Conservation (phyloP, 306 rosid genomes). For the Cyamopsis tetragonoloba region DNA sequence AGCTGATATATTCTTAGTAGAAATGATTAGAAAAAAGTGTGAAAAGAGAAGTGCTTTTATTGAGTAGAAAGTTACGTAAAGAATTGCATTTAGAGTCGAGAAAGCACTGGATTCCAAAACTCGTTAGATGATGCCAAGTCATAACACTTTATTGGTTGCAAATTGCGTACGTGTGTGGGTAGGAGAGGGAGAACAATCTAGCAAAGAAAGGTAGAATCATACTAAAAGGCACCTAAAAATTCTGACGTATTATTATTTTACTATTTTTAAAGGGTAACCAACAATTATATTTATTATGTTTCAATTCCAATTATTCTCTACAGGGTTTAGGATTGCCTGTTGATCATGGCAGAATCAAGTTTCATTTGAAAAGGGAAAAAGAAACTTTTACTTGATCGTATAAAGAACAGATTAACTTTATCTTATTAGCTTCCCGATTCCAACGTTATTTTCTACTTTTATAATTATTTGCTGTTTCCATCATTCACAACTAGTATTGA, state of each 20-base stretch:
- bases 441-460: background rate
- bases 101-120: conserved; percentile 56
- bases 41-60: conserved; percentile 31
- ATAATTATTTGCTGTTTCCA: background rate
- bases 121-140: conserved; percentile 24
- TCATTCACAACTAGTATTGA: background rate
- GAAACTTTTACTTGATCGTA: background rate
- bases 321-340: background rate
- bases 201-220: conserved; percentile 60
- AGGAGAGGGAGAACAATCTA: conserved; percentile 29
- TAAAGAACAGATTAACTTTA: background rate
- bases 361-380: background rate
- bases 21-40: background rate
- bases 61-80: conserved; percentile 55
- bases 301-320: background rate
- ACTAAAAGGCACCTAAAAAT: conserved; percentile 35
- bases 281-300: background rate
- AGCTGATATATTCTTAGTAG: conserved; percentile 9
- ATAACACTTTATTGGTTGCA: background rate
- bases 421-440: background rate
- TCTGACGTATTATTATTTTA: background rate
- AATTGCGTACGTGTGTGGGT: conserved; percentile 24
- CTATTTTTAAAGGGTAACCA: background rate
- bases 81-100: conserved; percentile 46
- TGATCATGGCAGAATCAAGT: background rate